Percentiles rank a stretch among this genome's conserved stretches.
Conservation (phyloP, 495 filamentous ascomycete species). For the Aspergillus avenaceus region DNA sequence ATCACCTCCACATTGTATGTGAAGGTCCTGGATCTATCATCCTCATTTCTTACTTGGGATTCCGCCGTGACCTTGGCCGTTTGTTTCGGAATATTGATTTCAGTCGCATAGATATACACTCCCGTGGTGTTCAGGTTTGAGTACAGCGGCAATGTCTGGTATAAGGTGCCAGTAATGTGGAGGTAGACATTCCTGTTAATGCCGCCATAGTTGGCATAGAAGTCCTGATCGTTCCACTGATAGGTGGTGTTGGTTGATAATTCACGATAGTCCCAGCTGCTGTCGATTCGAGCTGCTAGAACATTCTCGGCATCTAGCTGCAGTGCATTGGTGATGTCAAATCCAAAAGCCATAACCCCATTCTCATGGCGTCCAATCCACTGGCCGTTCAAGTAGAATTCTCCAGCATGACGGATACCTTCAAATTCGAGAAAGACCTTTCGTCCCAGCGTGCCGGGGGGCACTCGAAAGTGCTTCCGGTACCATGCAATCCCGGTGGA, state of each 20-base stretch:
- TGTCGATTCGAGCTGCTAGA: neutral
- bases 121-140: constrained; percentile 1
- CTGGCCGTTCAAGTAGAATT: constrained; percentile 6
- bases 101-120: neutral
- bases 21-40: neutral
- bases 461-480: constrained; percentile 3
- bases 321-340: neutral
- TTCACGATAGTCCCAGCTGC: neutral
- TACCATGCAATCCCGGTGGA: constrained; percentile 8
- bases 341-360: constrained; percentile 5
- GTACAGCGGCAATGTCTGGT: constrained; percentile 2
- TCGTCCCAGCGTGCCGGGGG: neutral
- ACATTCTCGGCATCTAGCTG: neutral
- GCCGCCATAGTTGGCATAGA: constrained; percentile 4
- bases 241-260: neutral
- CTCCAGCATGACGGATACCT: constrained; percentile 1
- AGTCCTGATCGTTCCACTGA: neutral
- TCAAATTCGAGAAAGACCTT: constrained; percentile 9
- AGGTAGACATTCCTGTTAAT: constrained; percentile 4
- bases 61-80: neutral
- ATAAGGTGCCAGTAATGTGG: neutral
- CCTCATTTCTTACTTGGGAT: neutral
- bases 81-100: neutral
- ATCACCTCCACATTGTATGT: neutral
- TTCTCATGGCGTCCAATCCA: constrained; percentile 9